A percentile compares a stretch with the other conserved stretches of the same genome.
phyloP scores from a whole-genome alignment of 148 eudicot species.

The Chenopodium berlandieri region DNA sequence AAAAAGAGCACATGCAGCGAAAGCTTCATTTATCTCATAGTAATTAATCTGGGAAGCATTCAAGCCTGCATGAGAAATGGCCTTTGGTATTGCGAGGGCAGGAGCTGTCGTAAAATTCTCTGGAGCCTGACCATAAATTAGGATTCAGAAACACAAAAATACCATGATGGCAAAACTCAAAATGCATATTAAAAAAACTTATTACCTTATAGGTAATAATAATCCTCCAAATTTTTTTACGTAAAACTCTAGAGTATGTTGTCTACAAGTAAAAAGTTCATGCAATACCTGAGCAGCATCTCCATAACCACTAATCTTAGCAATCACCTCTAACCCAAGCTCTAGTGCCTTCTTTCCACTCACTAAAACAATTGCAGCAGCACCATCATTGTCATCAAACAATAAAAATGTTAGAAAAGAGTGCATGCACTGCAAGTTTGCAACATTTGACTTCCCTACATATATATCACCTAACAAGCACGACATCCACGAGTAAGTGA shows the following conservation, averaged over 20 bases:
- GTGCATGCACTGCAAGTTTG: background rate
- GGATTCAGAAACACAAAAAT: conserved; percentile 3
- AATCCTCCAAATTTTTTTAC: conserved; percentile 1
- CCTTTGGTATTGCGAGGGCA: conserved; percentile 91
- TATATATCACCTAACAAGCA: background rate
- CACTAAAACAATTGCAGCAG: conserved; percentile 92
- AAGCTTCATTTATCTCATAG: conserved; percentile 96
- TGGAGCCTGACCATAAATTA: conserved; percentile 54
- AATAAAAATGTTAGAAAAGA: conserved; percentile 14
- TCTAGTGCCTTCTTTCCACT: conserved; percentile 87
- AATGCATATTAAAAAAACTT: background rate
- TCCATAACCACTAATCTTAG: conserved; percentile 84
- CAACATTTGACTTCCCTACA: background rate
- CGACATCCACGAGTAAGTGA: background rate
- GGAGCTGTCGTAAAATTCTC: conserved; percentile 94
- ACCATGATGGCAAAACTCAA: background rate
- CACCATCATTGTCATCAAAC: conserved; percentile 72
- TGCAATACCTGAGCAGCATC: conserved; percentile 90
- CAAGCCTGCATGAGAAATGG: conserved; percentile 82
- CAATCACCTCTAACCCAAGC: conserved; percentile 84
- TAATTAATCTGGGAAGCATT: conserved; percentile 82
- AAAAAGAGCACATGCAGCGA: conserved; percentile 53
- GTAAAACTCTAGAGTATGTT: background rate
- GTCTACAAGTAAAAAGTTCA: background rate
- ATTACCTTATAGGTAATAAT: background rate